phyloP scores from a whole-genome alignment of 2,329 filamentous ascomycete genomes.

The Sarocladium oryzae region DNA sequence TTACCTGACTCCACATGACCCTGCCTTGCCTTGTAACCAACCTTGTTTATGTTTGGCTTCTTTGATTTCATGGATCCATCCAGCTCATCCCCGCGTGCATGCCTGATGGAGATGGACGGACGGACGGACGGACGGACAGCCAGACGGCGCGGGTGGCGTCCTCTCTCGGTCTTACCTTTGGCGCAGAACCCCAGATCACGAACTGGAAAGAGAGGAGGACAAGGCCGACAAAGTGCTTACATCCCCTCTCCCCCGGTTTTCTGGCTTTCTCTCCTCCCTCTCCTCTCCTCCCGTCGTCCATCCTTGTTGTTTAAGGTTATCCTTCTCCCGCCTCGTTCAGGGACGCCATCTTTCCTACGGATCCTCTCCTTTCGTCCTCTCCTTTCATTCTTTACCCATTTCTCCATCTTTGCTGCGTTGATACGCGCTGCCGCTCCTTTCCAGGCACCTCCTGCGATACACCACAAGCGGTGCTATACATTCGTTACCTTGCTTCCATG shows the following conservation, averaged over 20 bases:
- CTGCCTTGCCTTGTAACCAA: too few relatives aligned
- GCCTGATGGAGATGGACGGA: too few relatives aligned
- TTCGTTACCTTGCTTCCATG: conserved; percentile 5
- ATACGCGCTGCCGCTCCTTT: background rate
- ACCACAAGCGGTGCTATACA: background rate
- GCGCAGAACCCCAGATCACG: conserved; percentile 3
- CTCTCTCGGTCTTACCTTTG: background rate
- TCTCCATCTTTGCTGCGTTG: background rate
- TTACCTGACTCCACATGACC: too few relatives aligned
- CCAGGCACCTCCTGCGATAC: background rate
- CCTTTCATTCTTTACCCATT: conserved; percentile 10
- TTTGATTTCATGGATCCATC: too few relatives aligned
- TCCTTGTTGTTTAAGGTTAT: background rate
- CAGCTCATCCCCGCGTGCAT: too few relatives aligned
- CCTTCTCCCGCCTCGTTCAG: conserved; percentile 4
- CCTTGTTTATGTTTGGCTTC: conserved; percentile 1
- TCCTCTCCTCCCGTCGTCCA: too few relatives aligned
- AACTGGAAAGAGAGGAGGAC: background rate
- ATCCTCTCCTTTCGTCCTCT: conserved; percentile 5
- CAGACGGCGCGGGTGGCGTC: too few relatives aligned
- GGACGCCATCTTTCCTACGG: background rate
- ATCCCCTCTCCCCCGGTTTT: background rate
- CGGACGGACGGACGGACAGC: too few relatives aligned
- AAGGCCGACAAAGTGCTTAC: background rate
- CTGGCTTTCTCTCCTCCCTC: background rate